phyloP scores from a whole-genome alignment of 352 stramenopile species.

The Pythium phragmitis region DNA sequence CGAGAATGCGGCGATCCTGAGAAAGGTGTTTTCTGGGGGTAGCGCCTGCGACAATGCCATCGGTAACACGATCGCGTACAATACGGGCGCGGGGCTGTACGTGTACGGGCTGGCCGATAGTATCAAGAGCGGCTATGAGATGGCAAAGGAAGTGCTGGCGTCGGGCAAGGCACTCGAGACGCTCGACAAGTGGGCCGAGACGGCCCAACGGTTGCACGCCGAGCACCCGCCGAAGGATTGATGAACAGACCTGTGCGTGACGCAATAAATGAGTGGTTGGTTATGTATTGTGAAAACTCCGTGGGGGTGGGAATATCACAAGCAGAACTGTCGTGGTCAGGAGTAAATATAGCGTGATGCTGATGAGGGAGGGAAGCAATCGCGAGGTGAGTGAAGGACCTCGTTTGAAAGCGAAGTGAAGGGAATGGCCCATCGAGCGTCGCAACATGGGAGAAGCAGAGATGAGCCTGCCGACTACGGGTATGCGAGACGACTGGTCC shows the following conservation, averaged over 20 bases:
- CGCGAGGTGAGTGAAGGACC: background rate
- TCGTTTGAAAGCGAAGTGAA: background rate
- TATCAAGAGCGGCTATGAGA: slow-evolving; percentile 86
- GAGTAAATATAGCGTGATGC: slow-evolving; percentile 10
- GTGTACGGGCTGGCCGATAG: slow-evolving; percentile 93
- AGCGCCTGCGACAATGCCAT: slow-evolving; percentile 91
- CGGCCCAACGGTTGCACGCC: slow-evolving; percentile 50
- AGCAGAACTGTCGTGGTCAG: background rate
- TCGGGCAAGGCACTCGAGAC: slow-evolving; percentile 64
- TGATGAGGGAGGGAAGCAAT: background rate
- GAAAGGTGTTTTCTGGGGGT: slow-evolving; percentile 79
- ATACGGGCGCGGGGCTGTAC: slow-evolving; percentile 97
- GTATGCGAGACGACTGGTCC: slow-evolving; percentile 62
- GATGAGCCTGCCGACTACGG: slow-evolving; percentile 20
- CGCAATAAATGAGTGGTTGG: background rate
- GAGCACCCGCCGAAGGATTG: slow-evolving; percentile 13
- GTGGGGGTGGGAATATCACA: too few species aligned
- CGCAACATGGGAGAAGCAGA: background rate
- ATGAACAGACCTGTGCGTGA: background rate
- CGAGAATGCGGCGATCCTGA: slow-evolving; percentile 95
- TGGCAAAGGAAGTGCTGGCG: slow-evolving; percentile 71
- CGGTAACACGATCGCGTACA: slow-evolving; percentile 97
- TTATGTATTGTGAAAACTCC: too few species aligned
- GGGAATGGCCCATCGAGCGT: slow-evolving; percentile 2
- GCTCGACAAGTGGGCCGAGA: slow-evolving; percentile 62